Evolutionary conservation across 129 eudicot genomes (phyloP), one percentile per base, ranked within the genome.

Genomic region (Flaveria bidentis): DNA sequence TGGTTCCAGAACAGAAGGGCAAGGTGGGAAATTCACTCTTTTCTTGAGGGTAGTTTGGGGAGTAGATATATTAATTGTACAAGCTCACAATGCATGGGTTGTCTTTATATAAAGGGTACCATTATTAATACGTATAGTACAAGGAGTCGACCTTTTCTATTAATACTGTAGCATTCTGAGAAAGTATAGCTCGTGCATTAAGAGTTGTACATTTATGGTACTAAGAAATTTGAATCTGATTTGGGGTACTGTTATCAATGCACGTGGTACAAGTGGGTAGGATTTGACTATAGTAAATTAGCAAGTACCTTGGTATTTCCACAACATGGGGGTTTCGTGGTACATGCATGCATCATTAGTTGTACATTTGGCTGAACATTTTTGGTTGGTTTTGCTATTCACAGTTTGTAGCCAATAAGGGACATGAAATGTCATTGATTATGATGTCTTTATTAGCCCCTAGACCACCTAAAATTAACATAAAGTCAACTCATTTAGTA

Each of bases 1-100:
- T 92, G 98, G 98, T 92, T 92, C 73, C 98, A 92, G 80, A 92
- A 92, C 85, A 83, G 98, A 73, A 88, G 98, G 90, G 98, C 98
- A 55, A 89, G 96, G 97, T 92, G 44, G 41, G 81, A 6, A 82
- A 60, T 73, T 77, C n/a, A 36, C 16, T 16, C 69, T 13, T 16
- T 67, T 36, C 13, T 42, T 2, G 41, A 67, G 88, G 91, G 81
- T 71, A 82, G 7, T 71, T 33, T 73, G 16, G 84, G 69, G 51
- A 71, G 30, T 47, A 2, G 0, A 9, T 16, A 28, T 9, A 11
- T 65, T 13, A 22, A 49, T 7, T 15, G 64, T 71, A 78, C 77
- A 71, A 78, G 45, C 5, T 4, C 67, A 57, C 71, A 67, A 53
- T 80, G 80, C 80, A 74, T 74, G 80, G 64, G 63, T 67, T 74